Evolutionary conservation across 2,329 filamentous ascomycete species (phyloP).

Genomic region (Apiospora koreana): DNA sequence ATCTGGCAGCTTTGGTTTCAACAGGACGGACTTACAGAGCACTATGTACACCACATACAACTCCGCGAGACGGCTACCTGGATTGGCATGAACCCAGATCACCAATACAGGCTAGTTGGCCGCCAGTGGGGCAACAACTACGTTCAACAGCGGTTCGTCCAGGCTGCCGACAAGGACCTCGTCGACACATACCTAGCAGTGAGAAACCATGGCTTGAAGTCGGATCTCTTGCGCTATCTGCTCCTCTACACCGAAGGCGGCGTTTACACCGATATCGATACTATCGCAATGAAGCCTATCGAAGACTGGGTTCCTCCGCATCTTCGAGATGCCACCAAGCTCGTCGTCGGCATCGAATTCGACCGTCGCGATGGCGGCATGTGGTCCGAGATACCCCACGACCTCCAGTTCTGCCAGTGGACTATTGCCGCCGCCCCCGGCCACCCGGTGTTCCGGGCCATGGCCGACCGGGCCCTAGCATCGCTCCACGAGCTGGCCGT

Average conservation of each 20-base stretch:
- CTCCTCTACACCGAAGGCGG: constrained; percentile 68
- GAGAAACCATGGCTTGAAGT: constrained; percentile 31
- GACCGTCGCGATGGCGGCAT: constrained; percentile 28
- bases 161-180: constrained; percentile 18
- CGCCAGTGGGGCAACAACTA: constrained; percentile 27
- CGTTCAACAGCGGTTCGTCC: constrained; percentile 23
- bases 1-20: constrained; percentile 31
- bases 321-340: constrained; percentile 21
- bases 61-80: constrained; percentile 26
- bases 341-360: constrained; percentile 34
- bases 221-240: constrained; percentile 64
- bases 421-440: constrained; percentile 35
- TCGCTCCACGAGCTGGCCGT: constrained; percentile 22
- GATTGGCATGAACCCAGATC: constrained; percentile 26
- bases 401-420: constrained; percentile 37
- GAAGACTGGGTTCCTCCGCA: constrained; percentile 55
- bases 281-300: constrained; percentile 41
- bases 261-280: constrained; percentile 46
- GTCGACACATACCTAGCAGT: constrained; percentile 24
- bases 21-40: constrained; percentile 10
- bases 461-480: constrained; percentile 27
- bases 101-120: constrained; percentile 29
- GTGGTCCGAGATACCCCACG: constrained; percentile 31
- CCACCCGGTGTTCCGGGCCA: constrained; percentile 31
- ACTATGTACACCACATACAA: constrained; percentile 14